Evolutionary conservation across 1,284 basidiomycete species (phyloP), one percentile per base, ranked within the genome.

Genomic region (Pseudomicrostroma phylloplanum): DNA sequence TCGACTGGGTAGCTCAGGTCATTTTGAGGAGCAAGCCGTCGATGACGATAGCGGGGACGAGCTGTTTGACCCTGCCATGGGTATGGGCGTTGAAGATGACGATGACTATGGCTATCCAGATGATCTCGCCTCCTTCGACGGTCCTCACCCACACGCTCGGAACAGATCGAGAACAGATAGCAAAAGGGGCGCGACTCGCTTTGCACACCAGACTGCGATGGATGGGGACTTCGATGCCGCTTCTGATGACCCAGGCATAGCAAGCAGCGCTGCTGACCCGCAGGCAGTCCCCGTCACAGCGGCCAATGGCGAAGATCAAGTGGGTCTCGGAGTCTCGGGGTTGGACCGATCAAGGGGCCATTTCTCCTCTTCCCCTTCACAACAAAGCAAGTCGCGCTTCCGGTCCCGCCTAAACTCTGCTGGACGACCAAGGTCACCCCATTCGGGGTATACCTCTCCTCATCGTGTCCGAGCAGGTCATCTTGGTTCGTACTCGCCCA

Each of bases 31-130:
- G 30, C 30, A 36, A 36, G 30, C 30, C 30, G 43, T 48, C 15
- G 43, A 48, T 48, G 43, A 48, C 43, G 43, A 21, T 13, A 48
- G 21, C 51, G 51, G 26, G 13, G 51, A 54, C 4, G 21, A 21
- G 21, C 51, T 25, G 4, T 54, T 54, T 25, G 51, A 54, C 21
- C 51, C 51, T 13, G 51, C 51, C 51, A 54, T 54, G 51, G 51
- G 51, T 7, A 54, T 54, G 51, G 51, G 51, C 21, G 51, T 54
- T 15, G 51, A 54, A 21, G 30, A 36, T 9, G 21, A 54, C 15
- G 51, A 54, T 25, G 51, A 21, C 43, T n/a, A 19, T 23, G 51
- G 26, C 21, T 54, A 54, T 19, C 17, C 51, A 17, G 51, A 54
- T 15, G 51, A 25, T 15, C 51, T 54, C 26, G 17, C 21, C 43